These are phyloP conservation scores for Dendrobium officinale DNA, from an alignment of 106 monocot species.

Conservation along the genomic window DNA sequence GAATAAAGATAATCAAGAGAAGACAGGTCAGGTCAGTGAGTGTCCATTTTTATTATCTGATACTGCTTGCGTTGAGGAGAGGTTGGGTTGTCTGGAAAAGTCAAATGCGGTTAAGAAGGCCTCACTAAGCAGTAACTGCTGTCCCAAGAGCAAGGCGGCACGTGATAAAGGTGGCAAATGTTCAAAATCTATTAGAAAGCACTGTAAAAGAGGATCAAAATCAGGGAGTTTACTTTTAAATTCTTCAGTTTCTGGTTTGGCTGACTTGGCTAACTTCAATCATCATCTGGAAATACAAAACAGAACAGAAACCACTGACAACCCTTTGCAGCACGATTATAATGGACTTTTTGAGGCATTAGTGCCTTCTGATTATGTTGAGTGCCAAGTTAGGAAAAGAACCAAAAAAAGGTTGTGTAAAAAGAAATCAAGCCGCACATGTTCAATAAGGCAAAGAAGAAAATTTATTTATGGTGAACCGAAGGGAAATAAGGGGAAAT, in stretches of 20 bases:
- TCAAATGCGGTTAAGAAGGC: slow-evolving; percentile 13
- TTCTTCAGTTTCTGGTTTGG: slow-evolving; percentile 1
- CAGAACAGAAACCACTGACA: slow-evolving; percentile 4
- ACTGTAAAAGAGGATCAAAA: slow-evolving; percentile 17
- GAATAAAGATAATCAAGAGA: neutral
- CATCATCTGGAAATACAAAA: slow-evolving; percentile 9
- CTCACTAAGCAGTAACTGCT: slow-evolving; percentile 10
- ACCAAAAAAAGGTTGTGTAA: slow-evolving; percentile 13
- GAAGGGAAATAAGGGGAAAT: slow-evolving; percentile 10
- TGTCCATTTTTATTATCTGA: slow-evolving; percentile 7
- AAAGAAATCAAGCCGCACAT: slow-evolving; percentile 5
- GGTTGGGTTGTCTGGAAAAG: neutral
- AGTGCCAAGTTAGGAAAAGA: neutral
- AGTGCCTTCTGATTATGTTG: neutral
- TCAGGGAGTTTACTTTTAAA: slow-evolving; percentile 1
- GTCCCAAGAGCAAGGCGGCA: slow-evolving; percentile 10
- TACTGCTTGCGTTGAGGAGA: slow-evolving; percentile 17
- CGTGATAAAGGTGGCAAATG: slow-evolving; percentile 5
- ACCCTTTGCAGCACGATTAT: slow-evolving; percentile 9
- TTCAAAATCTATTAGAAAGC: slow-evolving; percentile 16
- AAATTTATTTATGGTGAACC: slow-evolving; percentile 17
- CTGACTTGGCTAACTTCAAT: slow-evolving; percentile 11
- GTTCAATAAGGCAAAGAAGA: slow-evolving; percentile 11
- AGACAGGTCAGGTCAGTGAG: slow-evolving; percentile 6
- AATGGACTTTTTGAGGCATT: slow-evolving; percentile 6